Conservation (phyloP, 2,329 filamentous ascomycete genomes). For the Ascocoryne sarcoides region DNA sequence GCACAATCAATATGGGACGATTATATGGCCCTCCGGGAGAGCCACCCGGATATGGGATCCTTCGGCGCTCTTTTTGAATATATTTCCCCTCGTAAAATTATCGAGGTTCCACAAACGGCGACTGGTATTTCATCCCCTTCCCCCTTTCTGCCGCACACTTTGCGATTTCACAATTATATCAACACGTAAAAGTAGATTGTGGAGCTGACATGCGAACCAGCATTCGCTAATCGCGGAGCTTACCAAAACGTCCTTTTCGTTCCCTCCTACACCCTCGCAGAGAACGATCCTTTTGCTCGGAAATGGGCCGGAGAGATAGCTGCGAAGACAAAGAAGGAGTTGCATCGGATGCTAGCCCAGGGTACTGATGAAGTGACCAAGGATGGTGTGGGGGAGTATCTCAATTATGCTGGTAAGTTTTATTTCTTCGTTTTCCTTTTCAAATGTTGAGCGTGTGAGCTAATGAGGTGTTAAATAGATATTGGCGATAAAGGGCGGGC, state of each 20-base stretch:
- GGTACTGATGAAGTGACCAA: constrained; percentile 3
- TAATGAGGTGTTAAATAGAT: too few relatives aligned
- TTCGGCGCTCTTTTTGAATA: constrained; percentile 21
- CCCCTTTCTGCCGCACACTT: too few relatives aligned
- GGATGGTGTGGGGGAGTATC: constrained; percentile 15
- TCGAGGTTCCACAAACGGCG: constrained; percentile 14
- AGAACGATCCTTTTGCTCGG: constrained; percentile 7
- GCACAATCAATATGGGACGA: constrained; percentile 22
- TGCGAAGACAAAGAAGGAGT: too few relatives aligned
- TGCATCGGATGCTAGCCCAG: too few relatives aligned
- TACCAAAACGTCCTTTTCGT: constrained; percentile 20
- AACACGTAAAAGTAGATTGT: too few relatives aligned
- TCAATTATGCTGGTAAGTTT: constrained; percentile 18
- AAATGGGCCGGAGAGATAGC: constrained; percentile 11
- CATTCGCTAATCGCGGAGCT: constrained; percentile 24
- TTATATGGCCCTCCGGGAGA: constrained; percentile 23
- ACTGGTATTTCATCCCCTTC: too few relatives aligned
- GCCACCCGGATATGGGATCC: constrained; percentile 16
- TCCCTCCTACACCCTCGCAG: constrained; percentile 22
- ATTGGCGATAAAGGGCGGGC: too few relatives aligned
- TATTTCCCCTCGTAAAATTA: constrained; percentile 13
- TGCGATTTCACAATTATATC: too few relatives aligned
- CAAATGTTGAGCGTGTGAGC: too few relatives aligned
- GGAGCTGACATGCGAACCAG: too few relatives aligned
- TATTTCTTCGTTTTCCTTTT: too few relatives aligned